Evolutionary conservation across 805 yeast genomes (phyloP), one percentile per base, ranked within the genome.

Genomic region (Yarrowia sp.): DNA sequence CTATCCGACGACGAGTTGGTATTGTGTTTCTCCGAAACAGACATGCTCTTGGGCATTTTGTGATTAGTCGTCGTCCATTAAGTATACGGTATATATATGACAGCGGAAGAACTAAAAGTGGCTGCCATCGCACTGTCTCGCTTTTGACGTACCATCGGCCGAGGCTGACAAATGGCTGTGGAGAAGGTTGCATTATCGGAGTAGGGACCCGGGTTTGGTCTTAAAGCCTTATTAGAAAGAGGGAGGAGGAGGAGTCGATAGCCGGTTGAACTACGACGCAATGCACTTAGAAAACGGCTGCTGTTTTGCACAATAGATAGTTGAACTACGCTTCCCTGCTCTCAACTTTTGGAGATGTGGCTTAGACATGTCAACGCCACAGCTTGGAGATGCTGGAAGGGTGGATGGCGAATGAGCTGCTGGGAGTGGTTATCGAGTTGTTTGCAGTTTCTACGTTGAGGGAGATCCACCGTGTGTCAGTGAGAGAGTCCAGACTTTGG

Each of bases 181-280:
- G 59, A 53, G 59, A 53, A 53, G 59, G 59, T 53, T 53, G 59
- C 59, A 40, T 53, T 53, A 53, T 53, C 59, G 36, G 45, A 35
- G 36, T 38, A 53, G 41, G 38, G 26, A 11, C 26, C 41, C 38
- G 56, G 40, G 10, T 11, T 50, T 16, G 5, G 15, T 11, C 5
- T 35, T 32, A 32, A 49, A 49, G 53, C 53, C 53, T 48, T 48
- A 10, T 9, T 26, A 26, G 46, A 10, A 42, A 5, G 15, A 12
- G 9, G 45, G 16, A 12, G 16, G 15, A 8, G 9, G 46, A 15
- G 46, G 46, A 15, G 16, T 42, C 55, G 19, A 49, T 49, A 49
- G 55, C 55, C 55, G 55, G 7, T 36, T 38, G 38, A 11, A 10
- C 40, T 10, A 38, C 19, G 19, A 19, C 1, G 19, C 19, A 19